These are phyloP conservation scores for Sphagnum magellanicum DNA, from an alignment of 228 moss, liverwort and hornwort species.

Conservation along the genomic window DNA sequence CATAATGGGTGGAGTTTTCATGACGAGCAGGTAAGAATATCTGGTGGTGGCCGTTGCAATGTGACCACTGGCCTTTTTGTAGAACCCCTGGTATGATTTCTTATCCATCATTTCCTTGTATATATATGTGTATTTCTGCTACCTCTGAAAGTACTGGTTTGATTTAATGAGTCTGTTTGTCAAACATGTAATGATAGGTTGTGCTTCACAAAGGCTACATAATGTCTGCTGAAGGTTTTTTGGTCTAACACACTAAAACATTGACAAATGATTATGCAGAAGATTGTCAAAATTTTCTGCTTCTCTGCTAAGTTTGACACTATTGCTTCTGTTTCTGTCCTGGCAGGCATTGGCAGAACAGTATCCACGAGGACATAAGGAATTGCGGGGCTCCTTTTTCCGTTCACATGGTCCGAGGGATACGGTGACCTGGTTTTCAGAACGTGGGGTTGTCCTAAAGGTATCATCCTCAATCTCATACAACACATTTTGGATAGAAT, in stretches of 20 bases:
- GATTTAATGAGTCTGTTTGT: too few species aligned
- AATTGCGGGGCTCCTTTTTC: conserved; percentile 84
- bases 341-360: conserved; percentile 87
- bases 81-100: conserved; percentile 60
- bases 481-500: not conserved
- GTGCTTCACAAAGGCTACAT: too few species aligned
- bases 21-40: conserved; percentile 62
- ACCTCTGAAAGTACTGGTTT: too few species aligned
- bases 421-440: conserved; percentile 68
- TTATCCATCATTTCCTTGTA: not conserved
- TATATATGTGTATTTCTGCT: not conserved
- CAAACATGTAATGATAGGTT: too few species aligned
- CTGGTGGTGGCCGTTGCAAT: conserved; percentile 97
- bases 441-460: conserved; percentile 75
- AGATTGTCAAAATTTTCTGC: too few species aligned
- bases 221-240: too few species aligned
- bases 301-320: not conserved
- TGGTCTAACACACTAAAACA: too few species aligned
- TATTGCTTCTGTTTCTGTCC: conserved; percentile 1
- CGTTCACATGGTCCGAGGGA: conserved; percentile 75
- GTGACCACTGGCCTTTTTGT: conserved; percentile 80
- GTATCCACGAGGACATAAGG: conserved; percentile 89
- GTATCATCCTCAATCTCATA: conserved; percentile 12
- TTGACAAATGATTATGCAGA: too few species aligned
- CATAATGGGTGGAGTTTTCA: too few species aligned